A percentile compares a stretch with the other conserved stretches of the same genome.
phyloP scores from a whole-genome alignment of 805 yeast genomes.

The Kregervanrija fluxuum region DNA sequence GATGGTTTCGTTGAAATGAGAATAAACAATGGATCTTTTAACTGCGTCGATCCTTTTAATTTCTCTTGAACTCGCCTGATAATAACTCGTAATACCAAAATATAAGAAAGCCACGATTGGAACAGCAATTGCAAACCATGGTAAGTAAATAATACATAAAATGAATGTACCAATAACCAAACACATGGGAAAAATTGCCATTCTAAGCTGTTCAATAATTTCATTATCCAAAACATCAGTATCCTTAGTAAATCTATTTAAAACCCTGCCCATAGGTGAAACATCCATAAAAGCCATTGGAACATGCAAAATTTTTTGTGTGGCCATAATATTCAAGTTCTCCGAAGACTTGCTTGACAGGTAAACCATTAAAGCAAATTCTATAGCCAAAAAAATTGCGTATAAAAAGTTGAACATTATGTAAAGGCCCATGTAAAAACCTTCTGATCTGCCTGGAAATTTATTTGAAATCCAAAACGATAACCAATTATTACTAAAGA shows the following conservation, averaged over 20 bases:
- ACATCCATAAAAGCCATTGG: conserved; percentile 83
- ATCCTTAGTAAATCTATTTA: conserved; percentile 83
- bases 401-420: conserved; percentile 51
- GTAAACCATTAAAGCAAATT: conserved; percentile 41
- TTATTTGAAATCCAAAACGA: conserved; percentile 69
- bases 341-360: conserved; percentile 48
- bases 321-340: conserved; percentile 43
- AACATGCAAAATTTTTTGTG: conserved; percentile 54
- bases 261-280: conserved; percentile 83
- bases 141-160: conserved; percentile 61
- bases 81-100: conserved; percentile 43
- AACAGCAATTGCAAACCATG: conserved; percentile 67
- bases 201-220: conserved; percentile 59
- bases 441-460: conserved; percentile 38
- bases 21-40: conserved; percentile 62
- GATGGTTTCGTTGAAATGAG: conserved; percentile 62
- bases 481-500: conserved; percentile 70
- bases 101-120: conserved; percentile 45
- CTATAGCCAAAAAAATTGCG: conserved; percentile 34
- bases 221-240: conserved; percentile 81
- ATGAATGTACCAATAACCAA: conserved; percentile 57
- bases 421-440: conserved; percentile 69
- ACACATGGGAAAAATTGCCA: conserved; percentile 46
- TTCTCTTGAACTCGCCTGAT: conserved; percentile 69
- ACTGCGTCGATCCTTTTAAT: conserved; percentile 69